Evolutionary conservation across 1,284 basidiomycete species (phyloP), one percentile per base, ranked within the genome.

Genomic region (Ustilago trichophora): DNA sequence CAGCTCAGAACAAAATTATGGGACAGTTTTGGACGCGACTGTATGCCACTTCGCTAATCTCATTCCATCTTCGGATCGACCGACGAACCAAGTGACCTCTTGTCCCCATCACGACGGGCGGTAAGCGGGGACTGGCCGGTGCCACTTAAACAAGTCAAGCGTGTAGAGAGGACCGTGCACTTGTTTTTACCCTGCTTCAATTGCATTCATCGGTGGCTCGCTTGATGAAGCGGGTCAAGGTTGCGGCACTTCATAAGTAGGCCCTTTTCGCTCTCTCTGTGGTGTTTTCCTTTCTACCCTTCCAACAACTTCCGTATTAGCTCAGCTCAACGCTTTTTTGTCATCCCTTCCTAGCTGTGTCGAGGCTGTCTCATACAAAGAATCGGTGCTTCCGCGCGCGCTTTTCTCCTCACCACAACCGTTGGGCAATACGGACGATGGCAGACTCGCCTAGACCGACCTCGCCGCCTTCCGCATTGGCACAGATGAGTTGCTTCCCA

Each of bases 181-280:
- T 51, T 56, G 53, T 52, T 44, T 40, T 45, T 8, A 15, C n/a
- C 29, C n/a, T n/a, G n/a, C n/a, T n/a, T n/a, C n/a, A n/a, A n/a
- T n/a, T 38, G 36, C 36, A 31, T 38, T 21, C 6, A 24, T 7
- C 26, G 22, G 15, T 24, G 40, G 42, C 29, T 43, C 11, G 11
- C 5, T 19, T 19, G 16, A 36, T 19, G 34, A 43, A 43, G 41
- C 41, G 16, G 16, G 26, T 5, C n/a, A n/a, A n/a, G n/a, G n/a
- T n/a, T n/a, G n/a, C n/a, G n/a, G n/a, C n/a, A n/a, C n/a, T 29
- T 29, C 27, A 29, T 29, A 29, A 29, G 27, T 29, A 29, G 27
- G 27, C 27, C 13, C 13, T 29, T 13, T 29, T 29, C 27, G 27
- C 27, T 29, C 27, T 29, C 7, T 29, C 27, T 29, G 27, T 8